phyloP scores from a whole-genome alignment of 495 filamentous ascomycete species.

The Aspergillus campestris region DNA sequence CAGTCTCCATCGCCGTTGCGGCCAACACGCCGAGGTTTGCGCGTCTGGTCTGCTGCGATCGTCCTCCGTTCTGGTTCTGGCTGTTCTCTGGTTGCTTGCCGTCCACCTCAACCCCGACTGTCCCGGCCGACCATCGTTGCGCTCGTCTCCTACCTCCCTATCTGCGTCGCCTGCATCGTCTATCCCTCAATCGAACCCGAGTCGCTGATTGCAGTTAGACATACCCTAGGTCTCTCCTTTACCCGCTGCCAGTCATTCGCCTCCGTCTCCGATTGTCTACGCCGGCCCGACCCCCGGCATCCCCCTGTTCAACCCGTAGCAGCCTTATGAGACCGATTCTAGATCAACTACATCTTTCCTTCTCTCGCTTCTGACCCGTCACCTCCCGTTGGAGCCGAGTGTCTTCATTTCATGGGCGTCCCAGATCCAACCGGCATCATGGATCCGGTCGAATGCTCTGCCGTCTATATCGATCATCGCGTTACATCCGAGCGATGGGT shows the following conservation, averaged over 20 bases:
- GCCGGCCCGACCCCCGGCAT: not conserved
- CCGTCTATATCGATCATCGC: conserved; percentile 76
- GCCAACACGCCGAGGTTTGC: too few species aligned
- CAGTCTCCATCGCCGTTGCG: too few species aligned
- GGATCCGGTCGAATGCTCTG: conserved; percentile 65
- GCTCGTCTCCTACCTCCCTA: not conserved
- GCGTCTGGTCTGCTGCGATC: too few species aligned
- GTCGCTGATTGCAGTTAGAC: conserved; percentile 9
- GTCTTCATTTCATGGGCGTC: conserved; percentile 7
- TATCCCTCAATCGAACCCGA: conserved; percentile 1
- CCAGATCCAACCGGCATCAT: conserved; percentile 34
- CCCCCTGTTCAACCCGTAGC: not conserved
- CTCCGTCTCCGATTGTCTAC: conserved; percentile 1
- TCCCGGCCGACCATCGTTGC: not conserved
- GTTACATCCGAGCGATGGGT: conserved; percentile 56
- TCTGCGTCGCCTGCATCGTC: conserved; percentile 12
- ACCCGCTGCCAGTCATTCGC: conserved; percentile 8
- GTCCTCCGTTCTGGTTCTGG: too few species aligned
- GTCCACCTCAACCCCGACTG: conserved; percentile 3
- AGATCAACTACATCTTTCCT: conserved; percentile 5
- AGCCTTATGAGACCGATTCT: conserved; percentile 14
- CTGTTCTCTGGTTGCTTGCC: conserved; percentile 1
- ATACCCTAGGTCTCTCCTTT: conserved; percentile 3
- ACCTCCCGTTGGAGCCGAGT: conserved; percentile 10
- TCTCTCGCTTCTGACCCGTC: conserved; percentile 3